Evolutionary conservation across 306 rosid species (phyloP).

Genomic region (Lotus japonicus): DNA sequence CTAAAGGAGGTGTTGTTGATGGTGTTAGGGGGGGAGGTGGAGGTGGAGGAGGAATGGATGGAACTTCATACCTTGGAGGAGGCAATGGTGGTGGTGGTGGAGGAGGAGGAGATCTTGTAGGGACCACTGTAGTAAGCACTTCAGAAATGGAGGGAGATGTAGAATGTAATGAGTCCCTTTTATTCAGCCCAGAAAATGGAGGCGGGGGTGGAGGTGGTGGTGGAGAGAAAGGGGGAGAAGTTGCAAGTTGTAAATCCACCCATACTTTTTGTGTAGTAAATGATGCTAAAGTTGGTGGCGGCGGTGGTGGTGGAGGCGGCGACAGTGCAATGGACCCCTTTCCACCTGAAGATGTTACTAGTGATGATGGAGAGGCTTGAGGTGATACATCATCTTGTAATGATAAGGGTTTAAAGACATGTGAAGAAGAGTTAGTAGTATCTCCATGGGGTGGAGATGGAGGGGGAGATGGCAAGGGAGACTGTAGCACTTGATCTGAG

Average conservation of each 20-base stretch:
- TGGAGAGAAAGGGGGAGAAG: slow-evolving; percentile 25
- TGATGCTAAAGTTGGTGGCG: not conserved
- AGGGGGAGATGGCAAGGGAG: slow-evolving; percentile 19
- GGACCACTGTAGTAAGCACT: slow-evolving; percentile 3
- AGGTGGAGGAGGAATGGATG: slow-evolving; percentile 2
- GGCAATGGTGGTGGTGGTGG: slow-evolving; percentile 16
- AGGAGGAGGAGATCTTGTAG: slow-evolving; percentile 14
- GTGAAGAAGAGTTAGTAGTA: slow-evolving; percentile 7
- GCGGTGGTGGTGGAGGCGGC: slow-evolving; percentile 32
- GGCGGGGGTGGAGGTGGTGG: slow-evolving; percentile 45
- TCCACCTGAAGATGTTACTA: slow-evolving; percentile 14
- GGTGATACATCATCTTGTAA: slow-evolving; percentile 24
- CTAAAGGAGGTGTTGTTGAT: not conserved
- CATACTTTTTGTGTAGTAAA: slow-evolving; percentile 8
- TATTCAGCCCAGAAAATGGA: slow-evolving; percentile 22
- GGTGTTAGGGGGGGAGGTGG: not conserved
- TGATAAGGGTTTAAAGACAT: slow-evolving; percentile 9
- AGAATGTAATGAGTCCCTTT: slow-evolving; percentile 8
- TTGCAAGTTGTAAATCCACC: slow-evolving; percentile 4
- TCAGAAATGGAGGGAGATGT: slow-evolving; percentile 5
- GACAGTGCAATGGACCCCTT: slow-evolving; percentile 7
- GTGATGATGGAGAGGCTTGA: slow-evolving; percentile 22
- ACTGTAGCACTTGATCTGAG: slow-evolving; percentile 24
- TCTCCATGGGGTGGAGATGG: slow-evolving; percentile 1
- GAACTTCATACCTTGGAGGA: slow-evolving; percentile 10